Base-by-base conservation (phyloP, 352 stramenopile species). In the Phytophthora hibernalis region DNA sequence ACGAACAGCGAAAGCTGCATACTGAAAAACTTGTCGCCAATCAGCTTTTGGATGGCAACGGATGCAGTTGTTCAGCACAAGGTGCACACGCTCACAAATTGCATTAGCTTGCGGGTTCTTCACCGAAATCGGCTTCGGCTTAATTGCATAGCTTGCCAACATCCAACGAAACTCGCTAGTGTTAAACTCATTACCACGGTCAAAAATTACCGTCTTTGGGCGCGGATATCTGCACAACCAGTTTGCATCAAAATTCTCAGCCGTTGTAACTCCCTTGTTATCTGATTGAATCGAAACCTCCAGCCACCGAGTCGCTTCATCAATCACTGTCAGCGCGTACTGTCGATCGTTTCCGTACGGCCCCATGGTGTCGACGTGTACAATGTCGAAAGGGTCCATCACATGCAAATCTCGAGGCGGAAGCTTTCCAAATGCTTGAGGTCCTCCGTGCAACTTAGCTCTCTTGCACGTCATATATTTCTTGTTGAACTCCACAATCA, bases 171-270 rank as follows among this genome's bases (percentile, higher is more conserved):
- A 51, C 21, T 64, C 45, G 1, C 20, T 33, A 7, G 35, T 51
- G 21, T 49, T 64, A 21, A 56, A 64, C 6, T 56, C 56, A 12
- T 43, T 55, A 0, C 45, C 56, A 22, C 20, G 43, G 22, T 54
- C 44, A 38, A 54, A 54, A n/a, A 42, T 40, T 20, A 54, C 44
- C 2, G 26, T 26, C 24, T n/a, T 22, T n/a, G 44, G 56, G 5
- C 56, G 31, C 6, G 45, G 56, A 31, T 64, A 64, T 10, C 55
- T 30, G 30, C 43, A 64, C 1, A 64, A 8, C 44, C 45, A 64
- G 15, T 31, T 43, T 4, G 20, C 6, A 5, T 64, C 56, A 24
- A 64, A 52, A 22, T 50, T 56, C 10, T 43, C 22, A 2, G 45
- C 47, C 7, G 33, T 55, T 5, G 22, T 51, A 5, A 12, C 26